Evolutionary conservation across 1,284 basidiomycete genomes (phyloP).

Genomic region (Austropuccinia psidii): DNA sequence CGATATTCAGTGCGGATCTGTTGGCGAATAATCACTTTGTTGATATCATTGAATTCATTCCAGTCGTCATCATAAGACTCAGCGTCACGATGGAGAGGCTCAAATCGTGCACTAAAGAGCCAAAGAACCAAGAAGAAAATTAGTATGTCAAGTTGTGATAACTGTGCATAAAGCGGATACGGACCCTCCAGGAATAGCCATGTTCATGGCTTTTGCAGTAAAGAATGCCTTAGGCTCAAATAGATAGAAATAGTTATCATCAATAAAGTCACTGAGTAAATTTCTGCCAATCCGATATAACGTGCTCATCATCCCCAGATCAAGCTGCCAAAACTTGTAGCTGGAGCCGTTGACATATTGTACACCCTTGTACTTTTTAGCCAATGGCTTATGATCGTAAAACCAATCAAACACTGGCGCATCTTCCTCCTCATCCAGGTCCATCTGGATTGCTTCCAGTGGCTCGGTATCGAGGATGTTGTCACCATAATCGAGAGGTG

Average conservation of each 20-base stretch:
- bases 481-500: conserved; percentile 94
- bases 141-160: background rate
- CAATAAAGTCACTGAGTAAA: conserved; percentile 74
- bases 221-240: conserved; percentile 99
- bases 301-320: conserved; percentile 90
- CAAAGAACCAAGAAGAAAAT: conserved; percentile 51
- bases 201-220: conserved; percentile 68
- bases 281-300: conserved; percentile 91
- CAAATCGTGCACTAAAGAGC: conserved; percentile 37
- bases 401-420: conserved; percentile 95
- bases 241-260: conserved; percentile 68
- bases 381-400: conserved; percentile 90
- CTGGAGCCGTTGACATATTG: conserved; percentile 78
- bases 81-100: conserved; percentile 64
- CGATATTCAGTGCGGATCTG: conserved; percentile 99
- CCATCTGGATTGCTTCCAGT: conserved; percentile 93
- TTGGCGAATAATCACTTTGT: conserved; percentile 98
- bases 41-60: conserved; percentile 99
- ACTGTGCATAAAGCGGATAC: conserved; percentile 58
- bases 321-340: conserved; percentile 86
- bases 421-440: conserved; percentile 90
- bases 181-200: conserved; percentile 96
- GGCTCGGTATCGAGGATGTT: conserved; percentile 98
- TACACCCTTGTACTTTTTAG: conserved; percentile 61
- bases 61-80: conserved; percentile 98